Base-by-base conservation (phyloP, 305 asterid species). In the Fraxinus latifolia region DNA sequence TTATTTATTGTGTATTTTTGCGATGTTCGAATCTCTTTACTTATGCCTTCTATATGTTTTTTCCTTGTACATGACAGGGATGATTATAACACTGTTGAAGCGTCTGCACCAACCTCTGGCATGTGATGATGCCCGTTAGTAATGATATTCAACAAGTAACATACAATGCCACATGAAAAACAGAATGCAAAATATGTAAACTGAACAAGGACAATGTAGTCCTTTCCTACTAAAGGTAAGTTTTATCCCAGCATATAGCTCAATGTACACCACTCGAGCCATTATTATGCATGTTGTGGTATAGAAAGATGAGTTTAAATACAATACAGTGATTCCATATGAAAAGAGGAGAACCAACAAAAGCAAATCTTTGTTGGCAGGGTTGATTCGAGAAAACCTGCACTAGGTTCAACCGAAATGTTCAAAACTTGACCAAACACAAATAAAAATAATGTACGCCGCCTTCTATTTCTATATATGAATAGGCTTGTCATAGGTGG, bases 401-500 rank as follows among this genome's bases (percentile, higher is more conserved):
- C 58, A 47, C 19, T 47, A 14, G 19, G 58, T 47, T 47, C 6
- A 47, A 14, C 17, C 19, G 4, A 12, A 44, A 3, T 14, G 1
- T 15, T 47, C 19, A 47, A 47, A 47, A 47, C 50, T 47, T 14
- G 58, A 14, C 17, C 19, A 47, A 47, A 47, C 19, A 47, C 17
- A 47, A 47, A 47, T 47, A 47, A 47, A 12, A 47, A 47, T 15
- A 47, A 47, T 47, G 17, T 47, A 47, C 17, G 58, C 12, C 15
- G n/a, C 55, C 55, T 12, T 12, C 55, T 44, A 44, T 95, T 32
- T 77, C 87, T 91, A 93, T 12, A 95, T 93, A 92, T 96, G 99
- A 86, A 96, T 96, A 53, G 99, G 92, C 88, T 93, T 94, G 90
- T 93, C 98, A 67, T 92, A 93, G 17, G 97, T 92, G 71, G 98